Evolutionary conservation across 2,329 filamentous ascomycete species (phyloP), one percentile per base, ranked within the genome.

Genomic region (Sporothrix globosa): DNA sequence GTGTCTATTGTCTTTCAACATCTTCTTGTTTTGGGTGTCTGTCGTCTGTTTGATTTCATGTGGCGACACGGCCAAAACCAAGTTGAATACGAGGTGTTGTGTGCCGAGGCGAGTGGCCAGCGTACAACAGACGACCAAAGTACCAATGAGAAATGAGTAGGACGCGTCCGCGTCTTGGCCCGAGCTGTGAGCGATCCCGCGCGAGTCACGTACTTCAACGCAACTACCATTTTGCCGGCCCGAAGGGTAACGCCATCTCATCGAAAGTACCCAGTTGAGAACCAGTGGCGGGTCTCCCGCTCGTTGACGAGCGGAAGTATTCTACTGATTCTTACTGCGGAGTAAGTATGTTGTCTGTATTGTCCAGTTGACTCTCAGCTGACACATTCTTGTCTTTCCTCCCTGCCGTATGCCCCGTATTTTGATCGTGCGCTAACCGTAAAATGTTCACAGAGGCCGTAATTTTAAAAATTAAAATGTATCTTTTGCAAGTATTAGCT

Each of bases 91-190:
- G 44, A 65, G 41, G 44, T 34, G 61, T 14, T 50, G 61, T 27
- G 53, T 65, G 44, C 61, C 44, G 50, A 50, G 58, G 58, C 39
- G 44, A 61, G 14, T n/a, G 58, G 19, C n/a, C n/a, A 9, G 39
- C 41, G 58, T 61, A 17, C 58, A 14, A 4, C 11, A 44, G 39
- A 44, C 34, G 11, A 24, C 2, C 34, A 41, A 21, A 14, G 46
- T 21, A 50, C 48, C 17, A 21, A 9, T 10, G 44, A 44, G n/a
- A n/a, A 44, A 65, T 19, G 24, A 30, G 21, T 14, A 30, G 24
- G 63, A 67, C 63, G 63, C 48, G 63, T 50, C 48, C 63, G 48
- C 63, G 63, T 67, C 63, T 53, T 53, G 46, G 63, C 46, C 46
- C 46, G n/a, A 27, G 39, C 21, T 46, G 56, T 24, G 56, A 41